Conservation (phyloP, 176 grass and related monocot species). For the Chloris gayana region DNA sequence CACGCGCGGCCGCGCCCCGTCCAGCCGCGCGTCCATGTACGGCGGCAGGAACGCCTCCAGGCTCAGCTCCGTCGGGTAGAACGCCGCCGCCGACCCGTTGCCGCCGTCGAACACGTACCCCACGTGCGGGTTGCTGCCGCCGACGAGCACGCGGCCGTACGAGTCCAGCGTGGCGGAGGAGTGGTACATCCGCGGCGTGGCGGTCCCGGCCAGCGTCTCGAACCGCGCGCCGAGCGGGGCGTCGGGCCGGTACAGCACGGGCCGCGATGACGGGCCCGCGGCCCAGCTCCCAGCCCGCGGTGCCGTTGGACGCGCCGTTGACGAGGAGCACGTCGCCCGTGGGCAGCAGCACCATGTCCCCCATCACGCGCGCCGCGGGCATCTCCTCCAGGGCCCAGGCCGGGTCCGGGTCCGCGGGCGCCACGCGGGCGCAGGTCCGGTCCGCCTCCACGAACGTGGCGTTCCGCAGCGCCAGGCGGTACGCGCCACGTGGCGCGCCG, state of each 20-base stretch:
- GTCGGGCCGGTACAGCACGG: conserved; percentile 61
- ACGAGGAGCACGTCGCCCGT: conserved; percentile 77
- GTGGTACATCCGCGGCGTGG: conserved; percentile 77
- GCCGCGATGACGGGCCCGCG: conserved; percentile 54
- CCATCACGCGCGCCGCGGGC: conserved; percentile 67
- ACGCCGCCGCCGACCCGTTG: background rate
- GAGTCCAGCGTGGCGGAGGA: conserved; percentile 67
- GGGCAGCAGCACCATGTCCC: conserved; percentile 83
- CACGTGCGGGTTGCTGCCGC: conserved; percentile 83
- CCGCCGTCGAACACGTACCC: conserved; percentile 60
- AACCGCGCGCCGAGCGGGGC: conserved; percentile 42
- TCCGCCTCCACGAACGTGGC: conserved; percentile 55
- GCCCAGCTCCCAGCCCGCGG: conserved; percentile 80
- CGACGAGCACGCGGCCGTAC: conserved; percentile 65
- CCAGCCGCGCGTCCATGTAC: conserved; percentile 52
- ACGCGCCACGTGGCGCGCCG: conserved; percentile 57
- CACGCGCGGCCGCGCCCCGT: conserved; percentile 42
- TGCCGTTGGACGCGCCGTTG: conserved; percentile 65
- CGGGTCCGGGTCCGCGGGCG: conserved; percentile 52
- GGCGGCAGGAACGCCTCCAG: conserved; percentile 80
- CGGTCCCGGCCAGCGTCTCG: conserved; percentile 31
- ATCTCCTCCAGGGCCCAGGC: conserved; percentile 78
- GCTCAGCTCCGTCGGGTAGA: conserved; percentile 81
- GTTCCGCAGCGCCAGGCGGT: conserved; percentile 58
- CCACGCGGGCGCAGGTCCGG: conserved; percentile 60